A percentile compares a stretch with the other conserved stretches of the same genome.
These are phyloP conservation scores for Metschnikowia rubicola DNA, from an alignment of 805 yeast species.

Conservation along the genomic window DNA sequence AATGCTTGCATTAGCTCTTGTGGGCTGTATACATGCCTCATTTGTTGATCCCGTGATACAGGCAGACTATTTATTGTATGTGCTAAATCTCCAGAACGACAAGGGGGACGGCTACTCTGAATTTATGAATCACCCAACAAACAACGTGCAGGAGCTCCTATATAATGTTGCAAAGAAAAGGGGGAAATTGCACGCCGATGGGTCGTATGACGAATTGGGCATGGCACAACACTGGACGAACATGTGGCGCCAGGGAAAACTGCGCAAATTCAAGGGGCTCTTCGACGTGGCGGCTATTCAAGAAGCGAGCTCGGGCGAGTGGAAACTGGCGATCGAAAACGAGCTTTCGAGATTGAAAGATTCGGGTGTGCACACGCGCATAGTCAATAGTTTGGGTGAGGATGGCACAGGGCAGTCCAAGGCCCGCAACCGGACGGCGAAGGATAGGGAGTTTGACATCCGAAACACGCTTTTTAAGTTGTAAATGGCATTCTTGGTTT, in stretches of 20 bases:
- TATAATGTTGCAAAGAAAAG: slow-evolving; percentile 43
- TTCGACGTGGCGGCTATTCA: slow-evolving; percentile 36
- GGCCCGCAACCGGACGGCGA: slow-evolving; percentile 40
- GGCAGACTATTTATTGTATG: slow-evolving; percentile 78
- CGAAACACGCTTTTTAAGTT: slow-evolving; percentile 37
- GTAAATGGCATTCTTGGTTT: slow-evolving; percentile 4
- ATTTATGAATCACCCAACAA: slow-evolving; percentile 62
- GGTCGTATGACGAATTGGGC: slow-evolving; percentile 50
- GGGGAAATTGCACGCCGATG: slow-evolving; percentile 31
- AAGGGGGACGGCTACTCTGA: slow-evolving; percentile 42
- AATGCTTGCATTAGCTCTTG: slow-evolving; percentile 69
- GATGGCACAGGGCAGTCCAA: slow-evolving; percentile 37
- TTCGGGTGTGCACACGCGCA: slow-evolving; percentile 27
- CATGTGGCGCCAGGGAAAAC: slow-evolving; percentile 56
- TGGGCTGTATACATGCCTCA: slow-evolving; percentile 69
- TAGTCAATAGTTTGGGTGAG: slow-evolving; percentile 35
- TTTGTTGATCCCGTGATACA: slow-evolving; percentile 80
- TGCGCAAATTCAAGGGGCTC: slow-evolving; percentile 26
- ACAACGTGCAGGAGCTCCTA: slow-evolving; percentile 59
- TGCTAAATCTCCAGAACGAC: slow-evolving; percentile 62
- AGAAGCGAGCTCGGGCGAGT: slow-evolving; percentile 25
- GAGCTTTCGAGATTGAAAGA: slow-evolving; percentile 29
- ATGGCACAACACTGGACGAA: slow-evolving; percentile 64
- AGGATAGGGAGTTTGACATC: slow-evolving; percentile 41
- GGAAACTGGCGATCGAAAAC: slow-evolving; percentile 21